phyloP scores from a whole-genome alignment of 78 protist genomes.

The Cavenderia fasciculata region DNA sequence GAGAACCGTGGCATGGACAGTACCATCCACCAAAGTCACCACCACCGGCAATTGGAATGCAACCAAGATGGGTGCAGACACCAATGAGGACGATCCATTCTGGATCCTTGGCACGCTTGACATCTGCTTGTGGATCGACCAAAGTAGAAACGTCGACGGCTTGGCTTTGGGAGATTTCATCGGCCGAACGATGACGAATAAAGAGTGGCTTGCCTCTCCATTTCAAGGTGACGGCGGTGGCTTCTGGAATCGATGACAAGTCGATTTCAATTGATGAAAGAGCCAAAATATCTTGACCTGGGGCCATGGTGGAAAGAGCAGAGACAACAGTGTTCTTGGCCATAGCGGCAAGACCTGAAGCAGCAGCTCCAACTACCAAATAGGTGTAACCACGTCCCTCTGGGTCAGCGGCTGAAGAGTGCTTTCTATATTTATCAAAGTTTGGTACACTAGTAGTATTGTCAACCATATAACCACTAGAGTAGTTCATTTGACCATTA shows the following conservation, averaged over 20 bases:
- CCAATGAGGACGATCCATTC: slow-evolving; percentile 94
- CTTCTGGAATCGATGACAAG: slow-evolving; percentile 76
- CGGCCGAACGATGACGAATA: slow-evolving; percentile 82
- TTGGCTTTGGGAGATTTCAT: slow-evolving; percentile 65
- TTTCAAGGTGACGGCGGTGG: slow-evolving; percentile 75
- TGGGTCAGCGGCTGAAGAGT: slow-evolving; percentile 14
- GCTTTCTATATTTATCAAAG: slow-evolving; percentile 58
- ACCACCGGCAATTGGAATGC: slow-evolving; percentile 94
- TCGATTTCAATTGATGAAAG: slow-evolving; percentile 88
- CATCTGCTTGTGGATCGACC: slow-evolving; percentile 67
- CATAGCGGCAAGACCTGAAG: slow-evolving; percentile 68
- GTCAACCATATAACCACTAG: slow-evolving; percentile 30
- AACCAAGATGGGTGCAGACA: slow-evolving; percentile 99
- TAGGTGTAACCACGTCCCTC: slow-evolving; percentile 77
- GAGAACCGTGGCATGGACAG: slow-evolving; percentile 99
- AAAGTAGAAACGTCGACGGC: slow-evolving; percentile 44
- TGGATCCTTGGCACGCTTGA: slow-evolving; percentile 79
- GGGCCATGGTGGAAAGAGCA: slow-evolving; percentile 67
- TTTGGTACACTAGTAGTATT: slow-evolving; percentile 55
- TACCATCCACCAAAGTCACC: slow-evolving; percentile 97
- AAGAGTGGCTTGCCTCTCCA: slow-evolving; percentile 96
- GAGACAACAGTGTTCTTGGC: slow-evolving; percentile 76
- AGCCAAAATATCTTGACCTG: slow-evolving; percentile 87
- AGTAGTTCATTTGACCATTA: no score
- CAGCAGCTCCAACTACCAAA: slow-evolving; percentile 77